Evolutionary conservation across 345 rosid genomes (phyloP), one percentile per base, ranked within the genome.

Genomic region (Sonneratia caseolaris): DNA sequence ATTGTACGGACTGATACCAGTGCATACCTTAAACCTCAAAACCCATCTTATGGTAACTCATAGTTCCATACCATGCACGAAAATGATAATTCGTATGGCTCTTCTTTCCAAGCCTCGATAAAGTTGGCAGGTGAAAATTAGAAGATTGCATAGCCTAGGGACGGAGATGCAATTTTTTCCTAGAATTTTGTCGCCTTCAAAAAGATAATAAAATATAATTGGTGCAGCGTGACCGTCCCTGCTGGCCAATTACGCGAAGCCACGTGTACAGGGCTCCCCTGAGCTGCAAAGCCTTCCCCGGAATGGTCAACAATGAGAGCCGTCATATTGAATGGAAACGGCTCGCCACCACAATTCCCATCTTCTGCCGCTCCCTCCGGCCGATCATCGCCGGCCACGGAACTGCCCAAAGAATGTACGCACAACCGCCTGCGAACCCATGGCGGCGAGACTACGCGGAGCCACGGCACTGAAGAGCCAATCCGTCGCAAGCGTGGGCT

Each of bases 241-340:
- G 1, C 12, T 32, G 9, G 19, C 66, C 66, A 62, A 27, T 27
- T 1, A 35, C 10, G 0, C 13, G 5, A 0, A 0, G 66, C 66
- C 66, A 62, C 66, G 66, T 62, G 66, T 59, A 5, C 35, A 9
- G 5, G 2, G 2, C 37, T 15, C 4, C 13, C 38, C 0, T 24
- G 37, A 24, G 19, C 27, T 27, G 1, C 19, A 13, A 35, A 11
- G 11, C 19, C 66, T 62, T 27, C 66, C 37, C 22, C 22, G 7
- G 64, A 59, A n/a, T 62, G 27, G 66, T 13, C 37, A 62, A 61
- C 16, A 24, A 15, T 32, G 5, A 53, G 12, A 38, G 76, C 72
- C 71, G 70, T 48, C 35, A 21, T 49, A 61, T 62, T 66, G 37
- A 62, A 79, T 79, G 82, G 82, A 49, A 70, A 59, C 74, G 4